Conservation (phyloP, 2,329 filamentous ascomycete genomes). For the Thelonectria olida region DNA sequence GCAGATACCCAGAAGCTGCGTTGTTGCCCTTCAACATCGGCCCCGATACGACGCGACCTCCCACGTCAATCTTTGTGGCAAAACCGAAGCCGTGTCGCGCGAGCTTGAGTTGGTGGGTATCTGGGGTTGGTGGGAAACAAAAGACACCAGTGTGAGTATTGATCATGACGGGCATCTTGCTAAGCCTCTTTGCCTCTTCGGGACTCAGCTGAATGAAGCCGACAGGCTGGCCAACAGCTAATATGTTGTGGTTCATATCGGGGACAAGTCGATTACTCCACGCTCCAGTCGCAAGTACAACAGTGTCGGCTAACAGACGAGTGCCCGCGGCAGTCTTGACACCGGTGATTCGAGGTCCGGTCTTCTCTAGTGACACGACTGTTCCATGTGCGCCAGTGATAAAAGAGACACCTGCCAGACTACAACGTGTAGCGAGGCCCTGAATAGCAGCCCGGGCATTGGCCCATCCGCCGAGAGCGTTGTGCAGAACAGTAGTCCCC, state of each 20-base stretch:
- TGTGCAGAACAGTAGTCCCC: slow-evolving; percentile 1
- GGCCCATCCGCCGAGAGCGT: slow-evolving; percentile 25
- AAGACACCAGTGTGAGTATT: slow-evolving; percentile 63
- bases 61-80: slow-evolving; percentile 38
- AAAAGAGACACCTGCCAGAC: not conserved
- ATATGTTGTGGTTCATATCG: slow-evolving; percentile 63
- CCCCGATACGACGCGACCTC: slow-evolving; percentile 34
- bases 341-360: too few relatives aligned
- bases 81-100: slow-evolving; percentile 69
- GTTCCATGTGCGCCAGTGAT: not conserved
- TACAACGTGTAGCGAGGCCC: not conserved
- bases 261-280: slow-evolving; percentile 65
- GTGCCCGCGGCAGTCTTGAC: slow-evolving; percentile 47
- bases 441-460: too few relatives aligned
- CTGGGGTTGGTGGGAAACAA: slow-evolving; percentile 59
- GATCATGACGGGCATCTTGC: slow-evolving; percentile 65
- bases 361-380: not conserved
- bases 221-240: slow-evolving; percentile 71
- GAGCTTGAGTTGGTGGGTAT: slow-evolving; percentile 62
- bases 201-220: slow-evolving; percentile 69
- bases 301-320: slow-evolving; percentile 62
- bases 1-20: slow-evolving; percentile 52
- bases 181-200: slow-evolving; percentile 63
- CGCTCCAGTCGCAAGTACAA: slow-evolving; percentile 74
- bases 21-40: slow-evolving; percentile 46